Percentiles rank a stretch among this genome's conserved stretches.
These are phyloP conservation scores for Colletotrichum spinosum DNA, from an alignment of 2,329 filamentous ascomycete genomes.

Conservation along the genomic window DNA sequence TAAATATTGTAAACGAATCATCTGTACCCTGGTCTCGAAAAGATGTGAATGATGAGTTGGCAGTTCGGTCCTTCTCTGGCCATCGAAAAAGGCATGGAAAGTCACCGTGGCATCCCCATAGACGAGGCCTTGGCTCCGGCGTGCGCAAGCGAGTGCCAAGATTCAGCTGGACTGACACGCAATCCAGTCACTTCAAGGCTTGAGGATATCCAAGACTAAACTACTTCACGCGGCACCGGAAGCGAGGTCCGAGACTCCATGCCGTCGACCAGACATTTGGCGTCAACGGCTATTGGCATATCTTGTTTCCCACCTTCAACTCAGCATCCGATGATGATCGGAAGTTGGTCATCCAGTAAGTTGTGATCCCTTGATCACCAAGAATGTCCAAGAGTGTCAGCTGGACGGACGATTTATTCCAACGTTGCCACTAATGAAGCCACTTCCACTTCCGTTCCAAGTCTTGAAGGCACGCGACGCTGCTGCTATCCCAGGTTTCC, in stretches of 20 bases:
- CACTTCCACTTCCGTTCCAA: too few species aligned
- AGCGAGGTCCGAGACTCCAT: not conserved
- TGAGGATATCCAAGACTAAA: fast-evolving
- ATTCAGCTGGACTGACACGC: not conserved
- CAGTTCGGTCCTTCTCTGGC: too few species aligned
- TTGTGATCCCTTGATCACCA: not conserved
- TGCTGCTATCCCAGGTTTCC: not conserved
- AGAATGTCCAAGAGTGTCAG: not conserved
- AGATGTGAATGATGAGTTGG: too few species aligned
- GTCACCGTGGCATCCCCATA: too few species aligned
- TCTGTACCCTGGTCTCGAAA: too few species aligned
- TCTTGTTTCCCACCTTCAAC: too few species aligned
- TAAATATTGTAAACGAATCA: too few species aligned
- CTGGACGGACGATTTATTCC: too few species aligned
- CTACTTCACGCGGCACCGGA: not conserved
- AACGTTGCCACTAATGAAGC: too few species aligned
- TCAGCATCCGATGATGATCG: not conserved
- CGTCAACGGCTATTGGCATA: not conserved
- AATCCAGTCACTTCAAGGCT: not conserved
- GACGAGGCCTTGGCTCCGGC: too few species aligned
- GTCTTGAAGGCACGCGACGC: not conserved
- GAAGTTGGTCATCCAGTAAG: not conserved
- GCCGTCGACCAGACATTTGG: not conserved
- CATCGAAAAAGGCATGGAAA: too few species aligned
- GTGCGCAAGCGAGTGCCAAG: too few species aligned